Conservation (phyloP, 2,329 filamentous ascomycete genomes). For the Xylaria sp. region DNA sequence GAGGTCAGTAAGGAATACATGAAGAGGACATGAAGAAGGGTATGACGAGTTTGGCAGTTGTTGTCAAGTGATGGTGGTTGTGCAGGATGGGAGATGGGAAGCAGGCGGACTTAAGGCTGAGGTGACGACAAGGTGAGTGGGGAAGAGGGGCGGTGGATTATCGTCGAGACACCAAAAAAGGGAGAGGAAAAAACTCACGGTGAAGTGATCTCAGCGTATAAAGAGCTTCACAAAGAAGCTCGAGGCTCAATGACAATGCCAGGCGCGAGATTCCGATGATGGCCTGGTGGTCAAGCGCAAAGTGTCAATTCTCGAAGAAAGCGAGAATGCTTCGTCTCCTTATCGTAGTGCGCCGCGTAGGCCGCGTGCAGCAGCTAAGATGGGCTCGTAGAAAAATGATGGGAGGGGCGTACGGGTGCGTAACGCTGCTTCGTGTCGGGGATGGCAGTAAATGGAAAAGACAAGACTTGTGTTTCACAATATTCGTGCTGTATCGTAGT, state of each 20-base stretch:
- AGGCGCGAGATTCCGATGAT: conserved; percentile 29
- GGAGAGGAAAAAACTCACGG: conserved; percentile 38
- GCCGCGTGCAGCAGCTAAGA: conserved; percentile 20
- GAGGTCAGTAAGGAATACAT: conserved; percentile 23
- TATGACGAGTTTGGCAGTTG: not conserved
- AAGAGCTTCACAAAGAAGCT: conserved; percentile 31
- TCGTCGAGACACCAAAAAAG: conserved; percentile 22
- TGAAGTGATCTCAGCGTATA: conserved; percentile 46
- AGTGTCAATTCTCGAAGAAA: conserved; percentile 24
- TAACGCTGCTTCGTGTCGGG: conserved; percentile 24
- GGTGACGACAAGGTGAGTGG: conserved; percentile 33
- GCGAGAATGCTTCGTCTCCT: conserved; percentile 36
- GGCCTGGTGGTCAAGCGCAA: conserved; percentile 21
- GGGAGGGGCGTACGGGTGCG: conserved; percentile 9
- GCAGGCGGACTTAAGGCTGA: conserved; percentile 14
- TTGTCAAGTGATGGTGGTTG: not conserved
- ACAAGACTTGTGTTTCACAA: conserved; percentile 22
- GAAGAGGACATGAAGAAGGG: not conserved
- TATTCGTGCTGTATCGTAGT: conserved; percentile 23
- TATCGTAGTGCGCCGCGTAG: conserved; percentile 30
- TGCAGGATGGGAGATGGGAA: conserved; percentile 7
- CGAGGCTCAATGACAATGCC: conserved; percentile 20
- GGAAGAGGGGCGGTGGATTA: conserved; percentile 37
- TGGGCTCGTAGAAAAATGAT: conserved; percentile 15
- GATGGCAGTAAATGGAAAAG: conserved; percentile 5